A percentile compares a stretch with the other conserved stretches of the same genome.
phyloP scores from a whole-genome alignment of 2,329 filamentous ascomycete genomes.

The Penicillium nordicum region DNA sequence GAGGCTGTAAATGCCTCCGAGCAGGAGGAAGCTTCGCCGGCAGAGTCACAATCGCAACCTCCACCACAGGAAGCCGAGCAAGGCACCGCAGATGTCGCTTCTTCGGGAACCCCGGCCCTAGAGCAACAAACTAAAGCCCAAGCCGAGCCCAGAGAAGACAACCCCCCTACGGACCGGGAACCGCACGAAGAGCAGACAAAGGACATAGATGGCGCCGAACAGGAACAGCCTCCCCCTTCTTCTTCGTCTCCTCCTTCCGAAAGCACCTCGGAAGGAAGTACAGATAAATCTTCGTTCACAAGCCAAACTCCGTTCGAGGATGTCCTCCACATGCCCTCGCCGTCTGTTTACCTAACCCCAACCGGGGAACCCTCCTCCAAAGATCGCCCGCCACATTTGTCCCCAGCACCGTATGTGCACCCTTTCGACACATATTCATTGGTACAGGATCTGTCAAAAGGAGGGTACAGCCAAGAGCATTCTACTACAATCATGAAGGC shows the following conservation, averaged over 20 bases:
- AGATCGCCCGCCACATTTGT: constrained; percentile 58
- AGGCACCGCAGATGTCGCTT: constrained; percentile 9
- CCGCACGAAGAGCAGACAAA: constrained; percentile 19
- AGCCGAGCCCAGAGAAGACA: constrained; percentile 13
- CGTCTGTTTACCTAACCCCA: constrained; percentile 34
- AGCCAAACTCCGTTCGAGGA: constrained; percentile 33
- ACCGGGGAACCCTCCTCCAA: constrained; percentile 26
- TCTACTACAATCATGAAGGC: constrained; percentile 90
- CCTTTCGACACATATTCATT: constrained; percentile 94
- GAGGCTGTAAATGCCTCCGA: constrained; percentile 1
- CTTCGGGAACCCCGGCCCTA: constrained; percentile 8
- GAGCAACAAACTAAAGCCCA: constrained; percentile 10
- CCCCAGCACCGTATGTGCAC: constrained; percentile 80
- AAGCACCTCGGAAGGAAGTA: constrained; percentile 12
- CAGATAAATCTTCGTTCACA: constrained; percentile 17
- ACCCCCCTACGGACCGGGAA: constrained; percentile 18
- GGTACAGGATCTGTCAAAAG: constrained; percentile 70
- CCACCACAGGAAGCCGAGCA: constrained; percentile 11
- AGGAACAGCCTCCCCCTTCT: constrained; percentile 7
- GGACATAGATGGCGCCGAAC: constrained; percentile 15
- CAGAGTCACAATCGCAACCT: constrained; percentile 9
- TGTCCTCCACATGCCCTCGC: constrained; percentile 43
- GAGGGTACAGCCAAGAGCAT: constrained; percentile 70
- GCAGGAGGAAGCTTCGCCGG: constrained; percentile 1
- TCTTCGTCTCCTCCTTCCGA: constrained; percentile 10